Evolutionary conservation across 2,329 filamentous ascomycete species (phyloP).

Genomic region (Pyrenochaeta sp.): DNA sequence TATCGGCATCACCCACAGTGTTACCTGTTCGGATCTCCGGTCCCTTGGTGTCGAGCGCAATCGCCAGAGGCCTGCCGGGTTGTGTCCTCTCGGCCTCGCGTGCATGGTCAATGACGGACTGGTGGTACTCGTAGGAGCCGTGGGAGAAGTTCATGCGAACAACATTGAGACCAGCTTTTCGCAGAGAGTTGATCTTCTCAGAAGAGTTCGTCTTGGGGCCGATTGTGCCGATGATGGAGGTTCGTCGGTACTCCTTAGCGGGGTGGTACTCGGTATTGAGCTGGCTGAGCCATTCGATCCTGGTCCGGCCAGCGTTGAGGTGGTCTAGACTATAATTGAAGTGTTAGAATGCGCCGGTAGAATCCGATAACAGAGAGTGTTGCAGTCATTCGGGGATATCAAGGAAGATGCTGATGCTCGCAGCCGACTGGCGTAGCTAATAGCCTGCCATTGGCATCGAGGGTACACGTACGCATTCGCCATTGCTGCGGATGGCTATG

Average conservation of each 20-base stretch:
- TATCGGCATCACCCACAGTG: constrained; percentile 74
- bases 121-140: constrained; percentile 93
- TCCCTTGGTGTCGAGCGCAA: constrained; percentile 87
- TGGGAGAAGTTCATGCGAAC: constrained; percentile 99
- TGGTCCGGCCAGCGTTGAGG: constrained; percentile 75
- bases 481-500: constrained; percentile 55
- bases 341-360: constrained; percentile 13
- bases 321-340: constrained; percentile 66
- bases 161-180: constrained; percentile 91
- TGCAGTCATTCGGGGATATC: not conserved
- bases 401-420: constrained; percentile 1
- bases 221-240: constrained; percentile 98
- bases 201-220: constrained; percentile 99
- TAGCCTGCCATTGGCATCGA: not conserved
- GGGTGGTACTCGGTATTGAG: constrained; percentile 92
- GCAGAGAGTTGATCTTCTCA: constrained; percentile 94
- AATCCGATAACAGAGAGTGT: not conserved
- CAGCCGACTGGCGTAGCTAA: constrained; percentile 3
- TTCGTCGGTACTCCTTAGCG: constrained; percentile 89
- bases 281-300: constrained; percentile 74
- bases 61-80: constrained; percentile 87
- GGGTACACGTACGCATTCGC: constrained; percentile 69
- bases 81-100: constrained; percentile 82
- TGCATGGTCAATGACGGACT: constrained; percentile 96
- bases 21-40: constrained; percentile 88